These are phyloP conservation scores for Panaeolus papilionaceus DNA, from an alignment of 768 basidiomycete species.

Conservation along the genomic window DNA sequence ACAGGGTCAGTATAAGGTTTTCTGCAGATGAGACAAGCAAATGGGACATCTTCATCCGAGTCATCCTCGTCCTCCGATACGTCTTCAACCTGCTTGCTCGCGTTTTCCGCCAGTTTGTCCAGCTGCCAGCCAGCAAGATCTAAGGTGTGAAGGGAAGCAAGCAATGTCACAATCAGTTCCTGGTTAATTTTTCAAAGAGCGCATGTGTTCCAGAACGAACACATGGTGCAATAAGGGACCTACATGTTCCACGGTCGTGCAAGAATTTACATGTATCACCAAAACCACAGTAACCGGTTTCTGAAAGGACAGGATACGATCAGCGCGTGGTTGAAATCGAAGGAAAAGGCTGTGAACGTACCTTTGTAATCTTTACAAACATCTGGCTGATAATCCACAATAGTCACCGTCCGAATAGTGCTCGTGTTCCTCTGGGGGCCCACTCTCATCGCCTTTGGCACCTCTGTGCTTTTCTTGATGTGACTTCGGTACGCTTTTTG, in stretches of 20 bases:
- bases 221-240: constrained; percentile 38
- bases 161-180: constrained; percentile 16
- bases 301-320: constrained; percentile 45
- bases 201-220: not conserved
- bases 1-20: constrained; percentile 95
- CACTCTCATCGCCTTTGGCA: constrained; percentile 88
- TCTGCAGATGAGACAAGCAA: constrained; percentile 97
- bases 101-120: constrained; percentile 87
- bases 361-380: constrained; percentile 99
- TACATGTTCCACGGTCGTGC: constrained; percentile 95
- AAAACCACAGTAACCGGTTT: constrained; percentile 99
- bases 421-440: constrained; percentile 78
- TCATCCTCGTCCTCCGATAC: constrained; percentile 65
- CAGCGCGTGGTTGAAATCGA: constrained; percentile 16
- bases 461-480: constrained; percentile 80
- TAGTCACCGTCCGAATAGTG: constrained; percentile 93
- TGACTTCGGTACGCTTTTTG: constrained; percentile 82
- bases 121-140: constrained; percentile 99
- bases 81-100: constrained; percentile 66
- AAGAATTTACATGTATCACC: constrained; percentile 99
- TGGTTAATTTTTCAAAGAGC: constrained; percentile 14
- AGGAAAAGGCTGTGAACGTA: constrained; percentile 41
- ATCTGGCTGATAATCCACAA: constrained; percentile 97
- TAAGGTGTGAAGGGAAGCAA: constrained; percentile 33
- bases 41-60: constrained; percentile 89